phyloP scores from a whole-genome alignment of 345 rosid species.

The Eucalyptus marginata region DNA sequence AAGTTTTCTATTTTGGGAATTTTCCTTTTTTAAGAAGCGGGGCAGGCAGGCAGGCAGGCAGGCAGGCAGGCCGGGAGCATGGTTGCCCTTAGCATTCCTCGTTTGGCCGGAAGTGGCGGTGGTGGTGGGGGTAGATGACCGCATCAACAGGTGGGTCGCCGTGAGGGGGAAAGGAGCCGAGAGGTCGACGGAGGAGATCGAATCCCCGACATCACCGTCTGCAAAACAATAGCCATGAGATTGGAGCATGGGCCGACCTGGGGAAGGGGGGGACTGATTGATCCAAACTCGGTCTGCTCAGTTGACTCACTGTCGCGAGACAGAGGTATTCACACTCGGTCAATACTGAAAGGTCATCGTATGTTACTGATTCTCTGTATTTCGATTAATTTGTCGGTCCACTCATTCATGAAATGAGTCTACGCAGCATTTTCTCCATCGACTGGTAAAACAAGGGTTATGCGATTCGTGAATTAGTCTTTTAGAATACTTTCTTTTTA shows the following conservation, averaged over 20 bases:
- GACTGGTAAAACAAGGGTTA: not conserved
- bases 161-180: too few species aligned
- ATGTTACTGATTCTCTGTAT: not conserved
- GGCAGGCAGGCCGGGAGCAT: not conserved
- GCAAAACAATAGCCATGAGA: not conserved
- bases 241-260: not conserved
- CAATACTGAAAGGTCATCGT: not conserved
- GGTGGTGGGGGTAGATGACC: not conserved
- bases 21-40: not conserved
- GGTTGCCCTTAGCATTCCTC: not conserved
- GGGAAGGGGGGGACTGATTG: not conserved
- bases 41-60: not conserved
- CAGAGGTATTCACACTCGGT: not conserved
- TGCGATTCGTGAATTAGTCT: not conserved
- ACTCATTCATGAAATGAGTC: not conserved
- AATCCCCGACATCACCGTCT: not conserved
- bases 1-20: constrained; percentile 8
- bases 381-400: not conserved
- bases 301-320: not conserved
- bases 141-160: not conserved
- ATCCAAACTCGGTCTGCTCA: not conserved
- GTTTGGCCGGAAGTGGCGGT: not conserved
- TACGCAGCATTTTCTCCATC: not conserved
- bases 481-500: not conserved
- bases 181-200: not conserved